Evolutionary conservation across 257 asterid genomes (phyloP).

Genomic region (Gentiana dahurica): DNA sequence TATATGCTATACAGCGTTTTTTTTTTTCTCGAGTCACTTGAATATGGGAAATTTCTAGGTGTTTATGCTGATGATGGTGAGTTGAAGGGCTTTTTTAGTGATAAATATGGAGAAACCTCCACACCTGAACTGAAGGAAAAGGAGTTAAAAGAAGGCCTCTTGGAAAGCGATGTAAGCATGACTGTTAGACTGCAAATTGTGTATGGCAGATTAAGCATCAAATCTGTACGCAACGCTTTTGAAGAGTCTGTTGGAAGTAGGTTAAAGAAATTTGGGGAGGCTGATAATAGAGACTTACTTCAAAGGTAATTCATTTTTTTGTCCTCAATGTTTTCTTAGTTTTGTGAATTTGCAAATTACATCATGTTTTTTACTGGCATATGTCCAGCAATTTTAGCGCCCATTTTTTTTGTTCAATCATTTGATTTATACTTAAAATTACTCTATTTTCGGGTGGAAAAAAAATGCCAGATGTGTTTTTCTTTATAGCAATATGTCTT

Average conservation of each 20-base stretch:
- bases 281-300: conserved; percentile 59
- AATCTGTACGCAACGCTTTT: conserved; percentile 66
- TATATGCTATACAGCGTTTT: too few species aligned
- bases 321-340: neutral
- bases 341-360: neutral
- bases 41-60: conserved; percentile 26
- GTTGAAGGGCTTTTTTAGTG: conserved; percentile 37
- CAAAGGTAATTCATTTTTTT: conserved; percentile 33
- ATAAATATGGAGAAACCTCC: conserved; percentile 38
- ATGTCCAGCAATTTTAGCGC: neutral
- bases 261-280: conserved; percentile 52
- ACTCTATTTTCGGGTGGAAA: neutral
- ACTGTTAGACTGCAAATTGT: conserved; percentile 86
- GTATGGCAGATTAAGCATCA: conserved; percentile 68
- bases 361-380: neutral
- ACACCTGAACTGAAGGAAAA: conserved; percentile 39
- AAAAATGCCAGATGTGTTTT: too few species aligned
- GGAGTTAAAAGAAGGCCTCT: conserved; percentile 38
- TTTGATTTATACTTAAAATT: neutral
- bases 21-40: neutral
- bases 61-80: conserved; percentile 78
- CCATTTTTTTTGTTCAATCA: neutral
- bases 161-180: conserved; percentile 62
- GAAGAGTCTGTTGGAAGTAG: conserved; percentile 78
- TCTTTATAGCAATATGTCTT: too few species aligned